Evolutionary conservation across 352 stramenopile species (phyloP), one percentile per base, ranked within the genome.

Genomic region (Phytophthora tentaculata): DNA sequence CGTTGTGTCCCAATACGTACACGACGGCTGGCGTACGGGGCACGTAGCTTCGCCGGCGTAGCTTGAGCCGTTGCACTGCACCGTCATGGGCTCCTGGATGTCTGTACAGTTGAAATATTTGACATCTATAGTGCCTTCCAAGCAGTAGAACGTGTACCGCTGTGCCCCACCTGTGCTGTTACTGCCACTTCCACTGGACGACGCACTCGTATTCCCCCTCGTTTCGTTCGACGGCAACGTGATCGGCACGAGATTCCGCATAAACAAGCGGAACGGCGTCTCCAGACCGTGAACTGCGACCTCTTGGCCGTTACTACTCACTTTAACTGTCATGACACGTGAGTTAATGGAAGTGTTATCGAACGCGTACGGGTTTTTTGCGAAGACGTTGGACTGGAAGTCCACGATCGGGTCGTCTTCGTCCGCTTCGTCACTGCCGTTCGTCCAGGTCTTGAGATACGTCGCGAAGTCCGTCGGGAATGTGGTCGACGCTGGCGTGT

Each of bases 321-420:
- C 79, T 23, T 85, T 86, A 35, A 90, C 64, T 10, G 80, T 90
- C 74, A 87, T 84, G 4, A 90, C 82, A 2, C 74, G 71, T 12
- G 82, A 90, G 41, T 90, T 89, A 3, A 90, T 52, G 0, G 67
- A 68, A 14, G 63, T 77, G 2, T 76, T 79, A 3, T 72, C 75
- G 56, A 88, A 90, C 12, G 64, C 74, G 55, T 90, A 90, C 47
- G 76, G 80, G 51, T 90, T 90, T 68, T 89, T 90, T 0, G 82
- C 80, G 55, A 80, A 90, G 14, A 85, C 51, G 23, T 77, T 88
- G 7, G 82, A 88, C 49, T 89, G 82, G n/a, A 90, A 64, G 49
- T 90, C 82, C 10, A 90, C 68, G 2, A 71, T 73, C 2, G 77
- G 76, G n/a, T 88, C 79, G 1, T 76, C 76, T 7, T 61, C 56